Conservation (phyloP, 495 filamentous ascomycete species). For the Penicillium parvum region DNA sequence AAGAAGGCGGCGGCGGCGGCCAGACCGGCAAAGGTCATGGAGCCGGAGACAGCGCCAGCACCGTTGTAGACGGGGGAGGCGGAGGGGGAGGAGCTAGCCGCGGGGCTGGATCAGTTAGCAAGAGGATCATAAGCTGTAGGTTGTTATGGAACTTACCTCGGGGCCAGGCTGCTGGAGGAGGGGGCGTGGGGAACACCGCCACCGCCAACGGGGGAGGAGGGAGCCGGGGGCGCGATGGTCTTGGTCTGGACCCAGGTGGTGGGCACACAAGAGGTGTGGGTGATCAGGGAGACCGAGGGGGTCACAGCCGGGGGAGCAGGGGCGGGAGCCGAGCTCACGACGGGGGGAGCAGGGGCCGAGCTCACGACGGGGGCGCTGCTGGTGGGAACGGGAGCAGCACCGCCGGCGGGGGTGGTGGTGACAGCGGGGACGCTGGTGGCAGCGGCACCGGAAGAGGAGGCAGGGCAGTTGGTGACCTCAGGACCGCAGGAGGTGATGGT, state of each 20-base stretch:
- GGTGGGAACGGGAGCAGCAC: conserved; percentile 14
- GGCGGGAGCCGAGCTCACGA: conserved; percentile 6
- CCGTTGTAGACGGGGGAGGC: conserved; percentile 42
- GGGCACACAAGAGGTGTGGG: background rate
- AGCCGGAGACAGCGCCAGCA: conserved; percentile 45
- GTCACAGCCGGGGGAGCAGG: conserved; percentile 3
- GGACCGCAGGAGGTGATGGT: conserved; percentile 59
- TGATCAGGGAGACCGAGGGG: conserved; percentile 3
- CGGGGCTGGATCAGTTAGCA: conserved; percentile 6
- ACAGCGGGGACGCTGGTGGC: conserved; percentile 10
- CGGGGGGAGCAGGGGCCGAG: conserved; percentile 12
- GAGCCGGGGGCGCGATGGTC: conserved; percentile 18
- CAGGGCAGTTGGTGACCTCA: conserved; percentile 57
- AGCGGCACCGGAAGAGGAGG: conserved; percentile 17
- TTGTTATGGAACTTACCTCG: conserved; percentile 14
- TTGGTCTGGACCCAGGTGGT: conserved; percentile 1
- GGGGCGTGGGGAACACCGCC: conserved; percentile 28
- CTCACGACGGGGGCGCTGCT: conserved; percentile 10
- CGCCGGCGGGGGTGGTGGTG: conserved; percentile 9
- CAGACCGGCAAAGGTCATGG: conserved; percentile 45
- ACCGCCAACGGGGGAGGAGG: conserved; percentile 20
- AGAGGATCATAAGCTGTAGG: background rate
- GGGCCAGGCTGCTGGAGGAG: conserved; percentile 4
- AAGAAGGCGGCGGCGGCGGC: conserved; percentile 50
- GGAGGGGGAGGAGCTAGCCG: conserved; percentile 14